Evolutionary conservation across 768 basidiomycete species (phyloP).

Genomic region (Trametes cubensis): DNA sequence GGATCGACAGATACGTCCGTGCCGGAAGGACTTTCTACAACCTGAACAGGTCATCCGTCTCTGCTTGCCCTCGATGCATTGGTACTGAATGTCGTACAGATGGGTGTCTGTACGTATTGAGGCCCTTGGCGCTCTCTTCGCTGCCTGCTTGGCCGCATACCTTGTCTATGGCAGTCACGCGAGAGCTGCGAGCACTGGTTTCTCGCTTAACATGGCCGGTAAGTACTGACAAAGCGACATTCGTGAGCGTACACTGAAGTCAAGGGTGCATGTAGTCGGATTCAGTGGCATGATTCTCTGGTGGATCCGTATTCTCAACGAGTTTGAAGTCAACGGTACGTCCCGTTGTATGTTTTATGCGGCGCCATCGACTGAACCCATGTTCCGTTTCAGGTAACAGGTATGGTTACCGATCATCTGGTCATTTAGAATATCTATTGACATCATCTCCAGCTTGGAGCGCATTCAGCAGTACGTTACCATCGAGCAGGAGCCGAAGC

Average conservation of each 20-base stretch:
- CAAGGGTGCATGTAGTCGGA: conserved; percentile 37
- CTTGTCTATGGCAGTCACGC: conserved; percentile 50
- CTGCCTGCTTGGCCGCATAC: conserved; percentile 54
- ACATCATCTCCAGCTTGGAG: conserved; percentile 40
- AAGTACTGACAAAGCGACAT: conserved; percentile 5
- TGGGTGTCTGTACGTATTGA: conserved; percentile 62
- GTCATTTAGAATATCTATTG: neutral
- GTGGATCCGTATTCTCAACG: conserved; percentile 50
- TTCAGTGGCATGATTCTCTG: conserved; percentile 62
- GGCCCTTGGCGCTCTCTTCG: conserved; percentile 50
- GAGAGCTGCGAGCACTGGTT: conserved; percentile 44
- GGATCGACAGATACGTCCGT: conserved; percentile 52
- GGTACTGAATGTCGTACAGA: conserved; percentile 23
- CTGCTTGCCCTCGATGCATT: no score
- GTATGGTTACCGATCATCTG: conserved; percentile 16
- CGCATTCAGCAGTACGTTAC: conserved; percentile 55
- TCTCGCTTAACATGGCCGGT: conserved; percentile 48
- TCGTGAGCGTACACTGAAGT: neutral
- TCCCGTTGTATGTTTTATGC: neutral
- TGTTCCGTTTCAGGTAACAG: conserved; percentile 35
- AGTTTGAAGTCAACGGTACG: conserved; percentile 49
- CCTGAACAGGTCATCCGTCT: conserved; percentile 37
- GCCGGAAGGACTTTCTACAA: conserved; percentile 50
- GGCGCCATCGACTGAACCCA: neutral
- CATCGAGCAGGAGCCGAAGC: conserved; percentile 53